These are phyloP conservation scores for Pittosporum tobira DNA, from an alignment of 129 eudicot species.

Conservation along the genomic window DNA sequence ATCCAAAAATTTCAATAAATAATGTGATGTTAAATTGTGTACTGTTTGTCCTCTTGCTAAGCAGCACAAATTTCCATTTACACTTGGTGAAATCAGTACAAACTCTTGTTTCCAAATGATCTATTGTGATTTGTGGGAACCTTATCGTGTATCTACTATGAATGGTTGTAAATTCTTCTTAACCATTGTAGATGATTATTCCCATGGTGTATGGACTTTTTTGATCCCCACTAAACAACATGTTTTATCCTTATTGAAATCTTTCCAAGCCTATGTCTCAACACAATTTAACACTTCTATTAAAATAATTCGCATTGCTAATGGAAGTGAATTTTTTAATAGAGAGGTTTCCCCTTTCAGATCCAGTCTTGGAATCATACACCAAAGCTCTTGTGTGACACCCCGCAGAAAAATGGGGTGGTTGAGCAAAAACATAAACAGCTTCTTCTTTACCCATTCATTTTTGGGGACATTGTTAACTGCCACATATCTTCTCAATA, in stretches of 20 bases:
- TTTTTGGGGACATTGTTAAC: constrained; percentile 12
- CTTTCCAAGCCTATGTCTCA: background rate
- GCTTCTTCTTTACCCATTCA: background rate
- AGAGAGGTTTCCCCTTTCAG: background rate
- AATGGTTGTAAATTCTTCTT: constrained; percentile 1
- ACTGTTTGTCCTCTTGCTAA: background rate
- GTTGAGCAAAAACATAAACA: constrained; percentile 12
- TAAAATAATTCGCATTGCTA: constrained; percentile 12
- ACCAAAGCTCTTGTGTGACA: constrained; percentile 6
- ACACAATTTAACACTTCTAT: background rate
- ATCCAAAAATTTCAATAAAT: background rate
- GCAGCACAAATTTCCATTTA: background rate
- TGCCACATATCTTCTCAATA: constrained; percentile 6
- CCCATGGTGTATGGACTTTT: background rate
- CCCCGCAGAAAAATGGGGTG: constrained; percentile 15
- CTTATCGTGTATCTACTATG: background rate
- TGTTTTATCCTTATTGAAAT: background rate
- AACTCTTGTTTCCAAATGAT: background rate
- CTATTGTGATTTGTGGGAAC: constrained; percentile 18
- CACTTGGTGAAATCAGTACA: background rate
- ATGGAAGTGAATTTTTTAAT: constrained; percentile 4
- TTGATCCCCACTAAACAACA: constrained; percentile 3
- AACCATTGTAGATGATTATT: constrained; percentile 15
- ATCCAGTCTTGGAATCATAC: background rate
- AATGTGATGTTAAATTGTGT: too few relatives aligned